Conservation (phyloP, 2,329 filamentous ascomycete genomes). For the Tolypocladium amazonense region DNA sequence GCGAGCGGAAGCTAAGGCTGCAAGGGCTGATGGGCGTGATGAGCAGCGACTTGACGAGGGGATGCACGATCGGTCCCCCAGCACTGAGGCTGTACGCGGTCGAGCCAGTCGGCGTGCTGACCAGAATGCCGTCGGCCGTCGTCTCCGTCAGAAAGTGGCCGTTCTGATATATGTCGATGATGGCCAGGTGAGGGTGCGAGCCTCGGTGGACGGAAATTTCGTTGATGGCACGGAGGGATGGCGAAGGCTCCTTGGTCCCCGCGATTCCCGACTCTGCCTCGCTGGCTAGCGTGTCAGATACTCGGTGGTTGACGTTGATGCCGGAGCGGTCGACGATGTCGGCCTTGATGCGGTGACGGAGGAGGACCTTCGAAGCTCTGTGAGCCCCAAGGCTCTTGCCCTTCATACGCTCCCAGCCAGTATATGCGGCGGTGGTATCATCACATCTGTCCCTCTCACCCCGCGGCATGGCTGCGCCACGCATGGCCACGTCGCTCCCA, state of each 20-base stretch:
- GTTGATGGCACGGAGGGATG: slow-evolving; percentile 67
- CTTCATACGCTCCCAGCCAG: slow-evolving; percentile 60
- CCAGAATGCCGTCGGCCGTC: slow-evolving; percentile 88
- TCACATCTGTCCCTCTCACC: slow-evolving; percentile 14
- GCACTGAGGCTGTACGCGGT: slow-evolving; percentile 93
- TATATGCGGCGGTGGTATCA: slow-evolving; percentile 5
- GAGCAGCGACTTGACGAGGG: slow-evolving; percentile 76
- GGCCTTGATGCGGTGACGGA: slow-evolving; percentile 79
- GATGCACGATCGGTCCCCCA: slow-evolving; percentile 89
- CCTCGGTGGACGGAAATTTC: slow-evolving; percentile 92
- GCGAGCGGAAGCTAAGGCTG: slow-evolving; percentile 80
- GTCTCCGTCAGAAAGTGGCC: slow-evolving; percentile 86
- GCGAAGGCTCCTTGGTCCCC: slow-evolving; percentile 23
- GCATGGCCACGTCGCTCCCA: slow-evolving; percentile 40
- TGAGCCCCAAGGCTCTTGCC: slow-evolving; percentile 73
- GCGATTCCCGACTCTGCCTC: slow-evolving; percentile 30
- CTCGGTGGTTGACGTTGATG: slow-evolving; percentile 42
- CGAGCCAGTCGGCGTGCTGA: slow-evolving; percentile 87
- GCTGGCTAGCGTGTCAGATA: slow-evolving; percentile 34
- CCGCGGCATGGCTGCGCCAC: slow-evolving; percentile 28
- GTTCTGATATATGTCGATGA: slow-evolving; percentile 86
- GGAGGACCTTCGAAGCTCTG: slow-evolving; percentile 68
- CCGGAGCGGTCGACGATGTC: slow-evolving; percentile 68
- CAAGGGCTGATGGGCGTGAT: slow-evolving; percentile 92
- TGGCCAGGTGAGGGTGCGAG: slow-evolving; percentile 76